Evolutionary conservation across 768 basidiomycete genomes (phyloP).

Genomic region (Clavaria fumosa): DNA sequence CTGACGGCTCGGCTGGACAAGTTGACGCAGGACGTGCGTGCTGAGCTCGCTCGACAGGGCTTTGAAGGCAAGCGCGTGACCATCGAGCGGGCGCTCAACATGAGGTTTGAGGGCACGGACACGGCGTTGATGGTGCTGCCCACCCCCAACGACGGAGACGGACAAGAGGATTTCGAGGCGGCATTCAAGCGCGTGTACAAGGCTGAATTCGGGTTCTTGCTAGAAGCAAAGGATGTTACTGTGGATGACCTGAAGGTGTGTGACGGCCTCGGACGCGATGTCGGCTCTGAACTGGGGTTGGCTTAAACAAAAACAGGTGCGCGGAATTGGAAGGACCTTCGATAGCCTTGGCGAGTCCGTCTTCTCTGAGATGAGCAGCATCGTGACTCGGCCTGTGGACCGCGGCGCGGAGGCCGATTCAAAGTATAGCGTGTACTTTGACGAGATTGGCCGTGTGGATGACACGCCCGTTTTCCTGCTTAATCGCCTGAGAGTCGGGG

Average conservation of each 20-base stretch:
- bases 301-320: slow-evolving; percentile 32
- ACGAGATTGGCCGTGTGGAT: slow-evolving; percentile 55
- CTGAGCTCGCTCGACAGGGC: slow-evolving; percentile 64
- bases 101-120: slow-evolving; percentile 89
- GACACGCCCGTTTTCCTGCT: slow-evolving; percentile 73
- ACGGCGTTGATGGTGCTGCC: slow-evolving; percentile 83
- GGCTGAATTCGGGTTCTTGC: slow-evolving; percentile 80
- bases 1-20: slow-evolving; percentile 57
- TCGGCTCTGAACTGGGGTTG: neutral
- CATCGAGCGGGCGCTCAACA: slow-evolving; percentile 74
- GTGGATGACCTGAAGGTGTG: slow-evolving; percentile 83
- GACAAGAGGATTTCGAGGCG: slow-evolving; percentile 54
- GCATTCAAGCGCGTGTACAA: slow-evolving; percentile 75
- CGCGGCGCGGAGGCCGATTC: slow-evolving; percentile 31
- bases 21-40: slow-evolving; percentile 42
- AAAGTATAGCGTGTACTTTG: slow-evolving; percentile 65
- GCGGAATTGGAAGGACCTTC: slow-evolving; percentile 84
- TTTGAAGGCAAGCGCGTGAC: slow-evolving; percentile 60
- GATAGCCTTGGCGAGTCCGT: slow-evolving; percentile 68
- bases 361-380: slow-evolving; percentile 50
- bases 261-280: neutral
- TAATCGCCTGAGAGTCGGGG: slow-evolving; percentile 48
- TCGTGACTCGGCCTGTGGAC: slow-evolving; percentile 28
- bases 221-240: slow-evolving; percentile 69
- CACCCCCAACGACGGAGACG: slow-evolving; percentile 28